These are phyloP conservation scores for Globisporangium cylindrosporum DNA, from an alignment of 352 stramenopile species.

Conservation along the genomic window DNA sequence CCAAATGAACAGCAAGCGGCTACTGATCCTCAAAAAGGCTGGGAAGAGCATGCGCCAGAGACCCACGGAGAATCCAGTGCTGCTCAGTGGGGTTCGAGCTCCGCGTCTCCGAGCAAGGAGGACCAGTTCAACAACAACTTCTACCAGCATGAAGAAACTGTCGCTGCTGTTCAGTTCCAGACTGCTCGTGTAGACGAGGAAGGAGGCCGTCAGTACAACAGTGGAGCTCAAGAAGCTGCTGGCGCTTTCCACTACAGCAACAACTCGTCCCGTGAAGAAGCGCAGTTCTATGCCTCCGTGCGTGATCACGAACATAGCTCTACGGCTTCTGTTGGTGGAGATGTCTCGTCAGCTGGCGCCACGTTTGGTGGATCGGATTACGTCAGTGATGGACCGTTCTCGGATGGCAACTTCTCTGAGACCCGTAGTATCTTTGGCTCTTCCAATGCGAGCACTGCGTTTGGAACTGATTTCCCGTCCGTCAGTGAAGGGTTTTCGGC, in stretches of 20 bases:
- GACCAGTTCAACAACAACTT: constrained; percentile 6
- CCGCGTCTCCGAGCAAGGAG: constrained; percentile 7
- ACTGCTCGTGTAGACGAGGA: background rate
- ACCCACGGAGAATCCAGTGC: background rate
- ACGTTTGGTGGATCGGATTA: constrained; percentile 76
- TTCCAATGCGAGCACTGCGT: constrained; percentile 74
- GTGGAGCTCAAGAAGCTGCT: background rate
- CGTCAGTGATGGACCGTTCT: constrained; percentile 61
- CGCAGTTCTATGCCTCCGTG: constrained; percentile 19
- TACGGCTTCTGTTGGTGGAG: constrained; percentile 53
- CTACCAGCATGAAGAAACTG: constrained; percentile 6
- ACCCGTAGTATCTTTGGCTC: constrained; percentile 69
- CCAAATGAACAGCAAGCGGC: background rate
- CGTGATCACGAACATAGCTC: constrained; percentile 33
- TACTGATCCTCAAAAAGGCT: constrained; percentile 4
- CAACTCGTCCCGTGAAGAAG: constrained; percentile 16
- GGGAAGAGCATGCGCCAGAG: constrained; percentile 8
- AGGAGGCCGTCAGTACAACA: background rate
- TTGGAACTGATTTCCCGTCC: constrained; percentile 70
- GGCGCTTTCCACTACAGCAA: constrained; percentile 13
- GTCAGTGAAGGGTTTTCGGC: constrained; percentile 70
- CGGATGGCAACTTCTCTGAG: constrained; percentile 64
- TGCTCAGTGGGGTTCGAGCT: constrained; percentile 1
- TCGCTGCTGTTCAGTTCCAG: constrained; percentile 12
- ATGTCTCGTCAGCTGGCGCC: constrained; percentile 67